phyloP scores from a whole-genome alignment of 768 basidiomycete genomes.

The Boletus insuetus region DNA sequence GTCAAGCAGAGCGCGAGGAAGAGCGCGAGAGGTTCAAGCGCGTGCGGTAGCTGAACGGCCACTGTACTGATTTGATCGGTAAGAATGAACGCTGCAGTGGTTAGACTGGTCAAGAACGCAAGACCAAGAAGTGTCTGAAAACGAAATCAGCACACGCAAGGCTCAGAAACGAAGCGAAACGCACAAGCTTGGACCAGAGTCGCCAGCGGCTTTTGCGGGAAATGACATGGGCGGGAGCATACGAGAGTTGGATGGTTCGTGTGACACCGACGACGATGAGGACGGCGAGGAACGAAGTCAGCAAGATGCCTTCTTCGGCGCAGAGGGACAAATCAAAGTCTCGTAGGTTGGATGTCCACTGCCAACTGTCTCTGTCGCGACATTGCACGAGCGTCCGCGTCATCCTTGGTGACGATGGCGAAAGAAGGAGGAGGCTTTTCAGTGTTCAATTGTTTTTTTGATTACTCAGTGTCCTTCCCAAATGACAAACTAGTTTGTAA shows the following conservation, averaged over 20 bases:
- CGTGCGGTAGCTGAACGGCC: constrained; percentile 48
- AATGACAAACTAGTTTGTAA: no score
- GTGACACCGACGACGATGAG: constrained; percentile 44
- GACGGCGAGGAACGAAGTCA: constrained; percentile 49
- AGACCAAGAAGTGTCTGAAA: constrained; percentile 46
- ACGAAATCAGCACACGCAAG: neutral
- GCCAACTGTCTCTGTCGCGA: constrained; percentile 64
- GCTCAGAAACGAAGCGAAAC: constrained; percentile 24
- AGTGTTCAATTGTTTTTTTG: neutral
- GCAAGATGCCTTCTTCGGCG: constrained; percentile 70
- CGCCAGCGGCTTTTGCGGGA: constrained; percentile 50
- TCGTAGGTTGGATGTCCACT: constrained; percentile 51
- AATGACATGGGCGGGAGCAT: constrained; percentile 29
- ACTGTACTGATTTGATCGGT: constrained; percentile 34
- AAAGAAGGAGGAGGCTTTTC: no score
- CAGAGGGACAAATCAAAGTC: constrained; percentile 79
- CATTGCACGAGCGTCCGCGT: constrained; percentile 34
- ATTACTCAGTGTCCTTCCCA: neutral
- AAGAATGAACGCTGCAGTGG: constrained; percentile 40
- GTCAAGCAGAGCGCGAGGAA: constrained; percentile 50
- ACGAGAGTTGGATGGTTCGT: constrained; percentile 34
- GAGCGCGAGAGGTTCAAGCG: constrained; percentile 58
- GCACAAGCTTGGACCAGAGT: constrained; percentile 64
- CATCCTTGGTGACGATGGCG: constrained; percentile 27
- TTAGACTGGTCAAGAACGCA: constrained; percentile 46